These are phyloP conservation scores for Naganishia vaughanmartiniae DNA, from an alignment of 768 basidiomycete genomes.

Conservation along the genomic window DNA sequence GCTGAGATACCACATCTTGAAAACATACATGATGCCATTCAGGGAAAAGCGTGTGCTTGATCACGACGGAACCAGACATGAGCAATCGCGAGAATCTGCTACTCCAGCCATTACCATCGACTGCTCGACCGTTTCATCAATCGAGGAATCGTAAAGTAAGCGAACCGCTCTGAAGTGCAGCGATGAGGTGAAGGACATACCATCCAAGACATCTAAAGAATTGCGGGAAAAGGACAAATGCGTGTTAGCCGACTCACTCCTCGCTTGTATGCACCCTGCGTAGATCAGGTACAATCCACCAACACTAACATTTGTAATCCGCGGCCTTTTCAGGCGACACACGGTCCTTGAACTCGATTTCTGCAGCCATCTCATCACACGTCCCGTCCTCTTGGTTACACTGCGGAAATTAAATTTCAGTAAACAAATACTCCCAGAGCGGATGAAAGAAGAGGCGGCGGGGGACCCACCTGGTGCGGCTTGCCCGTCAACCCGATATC, in stretches of 20 bases:
- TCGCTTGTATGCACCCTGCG: no score
- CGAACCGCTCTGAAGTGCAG: no score
- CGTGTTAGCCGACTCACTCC: background rate
- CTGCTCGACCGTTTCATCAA: slow-evolving; percentile 31
- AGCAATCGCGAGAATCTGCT: slow-evolving; percentile 47
- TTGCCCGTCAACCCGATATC: slow-evolving; percentile 49
- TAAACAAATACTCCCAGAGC: background rate
- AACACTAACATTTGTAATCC: slow-evolving; percentile 48
- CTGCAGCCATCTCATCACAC: slow-evolving; percentile 47
- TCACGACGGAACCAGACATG: slow-evolving; percentile 48
- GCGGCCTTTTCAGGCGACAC: slow-evolving; percentile 46
- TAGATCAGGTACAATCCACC: background rate
- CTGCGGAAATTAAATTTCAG: slow-evolving; percentile 29
- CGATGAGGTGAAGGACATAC: slow-evolving; percentile 11
- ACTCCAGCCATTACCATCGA: slow-evolving; percentile 54
- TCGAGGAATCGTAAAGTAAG: no score
- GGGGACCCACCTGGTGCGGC: slow-evolving; percentile 42
- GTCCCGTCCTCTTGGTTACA: slow-evolving; percentile 50
- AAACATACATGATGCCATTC: slow-evolving; percentile 43
- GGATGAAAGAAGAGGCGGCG: background rate
- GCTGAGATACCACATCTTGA: background rate
- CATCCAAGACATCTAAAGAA: slow-evolving; percentile 33
- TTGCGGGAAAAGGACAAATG: background rate
- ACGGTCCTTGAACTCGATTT: slow-evolving; percentile 44
- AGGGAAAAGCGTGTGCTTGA: slow-evolving; percentile 52